Evolutionary conservation across 2,329 filamentous ascomycete genomes (phyloP), one percentile per base, ranked within the genome.

Genomic region (Aureobasidium mangrovei): DNA sequence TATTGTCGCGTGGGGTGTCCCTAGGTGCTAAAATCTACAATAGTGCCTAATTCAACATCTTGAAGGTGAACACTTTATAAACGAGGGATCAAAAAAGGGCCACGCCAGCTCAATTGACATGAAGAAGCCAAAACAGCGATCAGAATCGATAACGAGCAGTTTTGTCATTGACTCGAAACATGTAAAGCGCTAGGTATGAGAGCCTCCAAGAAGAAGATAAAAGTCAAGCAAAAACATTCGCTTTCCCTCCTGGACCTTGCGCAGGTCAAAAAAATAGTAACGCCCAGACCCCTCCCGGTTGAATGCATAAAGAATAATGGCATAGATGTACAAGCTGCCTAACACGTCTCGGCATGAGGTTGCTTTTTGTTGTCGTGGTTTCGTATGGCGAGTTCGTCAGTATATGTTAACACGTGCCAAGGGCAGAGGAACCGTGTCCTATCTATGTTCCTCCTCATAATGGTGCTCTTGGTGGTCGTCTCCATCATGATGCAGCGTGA

Each of bases 401-500:
- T 31, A 41, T 35, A 41, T 9, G 7, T 29, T 42, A 31, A 35
- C 47, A 18, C 36, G 35, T 33, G 29, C 18, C 36, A 35, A 35
- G 38, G 28, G 42, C 44, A 39, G 53, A 42, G 26, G 53, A 10
- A 33, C 49, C 43, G 39, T 7, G 27, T 44, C 32, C 49, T 53
- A 53, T 53, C 49, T 35, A 12, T 44, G 49, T 31, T 26, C 49
- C 39, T 53, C 49, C 31, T 44, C 35, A 29, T 53, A 47, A 18
- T 54, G 44, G 24, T 54, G 53, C 18, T 46, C 36, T 7, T 48
- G 43, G 29, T 48, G 35, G 26, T 68, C 87, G 62, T 96, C 91
- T 12, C 90, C 93, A 55, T 97, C 93, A 67, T 98, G 93, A 70
- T 97, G 91, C 58, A 98, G 76, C 48, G 93, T 98, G 40, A 98